Evolutionary conservation across 2,329 filamentous ascomycete species (phyloP), one percentile per base, ranked within the genome.

Genomic region (Torrubiella hemipterigena): DNA sequence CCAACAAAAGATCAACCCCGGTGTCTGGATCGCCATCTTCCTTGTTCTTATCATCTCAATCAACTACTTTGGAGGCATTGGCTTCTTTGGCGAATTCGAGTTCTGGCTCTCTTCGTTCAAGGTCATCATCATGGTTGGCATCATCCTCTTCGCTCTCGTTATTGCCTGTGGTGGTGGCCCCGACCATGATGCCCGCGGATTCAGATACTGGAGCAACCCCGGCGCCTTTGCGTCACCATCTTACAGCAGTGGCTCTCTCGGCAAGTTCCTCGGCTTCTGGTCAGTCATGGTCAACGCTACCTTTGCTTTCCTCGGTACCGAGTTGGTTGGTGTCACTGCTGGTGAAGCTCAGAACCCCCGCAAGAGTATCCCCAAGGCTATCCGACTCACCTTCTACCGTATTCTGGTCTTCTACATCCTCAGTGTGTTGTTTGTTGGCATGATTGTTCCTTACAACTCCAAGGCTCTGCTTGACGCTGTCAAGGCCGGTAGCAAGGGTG

Each of bases 381-480:
- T 86, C 63, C 80, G 76, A 51, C 66, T 85, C 30, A 86, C 81
- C 42, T 87, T 87, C 56, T 87, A 73, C 61, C 81, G 82, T 35
- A 87, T 89, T 51, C 56, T 84, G 42, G 62, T 87, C 59, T 89
- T 89, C 64, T 89, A 89, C 63, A 67, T 76, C 45, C 54, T 84
- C 36, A 77, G 71, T 15, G 78, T 86, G 21, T 67, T 89, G 31
- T 65, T 87, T 31, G 62, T 89, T 33, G 81, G 81, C 47, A 82
- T 84, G 67, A 65, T 80, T 31, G 77, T 89, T 4, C 79, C 80
- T 2, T 87, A 81, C 63, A 58, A 87, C 62, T 71, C 69, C 23
- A 0, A 40, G 0, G 52, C 70, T 1, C 73, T 85, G 5, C 54
- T 59, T 15, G 76, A 77, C 40, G 73, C 75, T 43, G 70, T 61